Conservation (phyloP, 352 stramenopile genomes). For the Pythium folliculosum region DNA sequence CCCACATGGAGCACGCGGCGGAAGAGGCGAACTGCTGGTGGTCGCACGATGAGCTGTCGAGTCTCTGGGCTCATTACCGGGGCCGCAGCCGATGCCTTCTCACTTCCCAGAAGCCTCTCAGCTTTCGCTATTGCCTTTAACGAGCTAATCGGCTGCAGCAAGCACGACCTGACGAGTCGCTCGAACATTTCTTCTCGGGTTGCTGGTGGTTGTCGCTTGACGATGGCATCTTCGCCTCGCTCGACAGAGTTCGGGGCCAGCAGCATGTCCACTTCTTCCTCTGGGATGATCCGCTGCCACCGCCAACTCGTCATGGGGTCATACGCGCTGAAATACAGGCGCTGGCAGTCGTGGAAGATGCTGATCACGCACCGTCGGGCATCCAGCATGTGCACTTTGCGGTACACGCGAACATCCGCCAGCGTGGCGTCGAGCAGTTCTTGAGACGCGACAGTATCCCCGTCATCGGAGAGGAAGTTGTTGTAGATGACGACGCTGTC, state of each 20-base stretch:
- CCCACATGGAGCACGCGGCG: slow-evolving; percentile 46
- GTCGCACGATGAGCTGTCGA: slow-evolving; percentile 47
- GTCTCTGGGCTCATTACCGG: not conserved
- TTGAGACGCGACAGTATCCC: slow-evolving; percentile 32
- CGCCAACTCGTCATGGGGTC: slow-evolving; percentile 47
- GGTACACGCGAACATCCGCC: slow-evolving; percentile 64
- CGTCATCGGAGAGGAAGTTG: slow-evolving; percentile 29
- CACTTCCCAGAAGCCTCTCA: not conserved
- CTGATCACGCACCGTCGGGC: slow-evolving; percentile 55
- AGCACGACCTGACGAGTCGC: slow-evolving; percentile 54
- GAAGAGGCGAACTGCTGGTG: slow-evolving; percentile 52
- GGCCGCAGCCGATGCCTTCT: not conserved
- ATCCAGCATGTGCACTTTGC: slow-evolving; percentile 46
- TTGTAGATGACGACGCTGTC: slow-evolving; percentile 58
- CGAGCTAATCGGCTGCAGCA: slow-evolving; percentile 37
- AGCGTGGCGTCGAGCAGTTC: slow-evolving; percentile 68
- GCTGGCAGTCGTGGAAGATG: slow-evolving; percentile 71
- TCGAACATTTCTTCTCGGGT: slow-evolving; percentile 64
- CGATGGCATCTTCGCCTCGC: slow-evolving; percentile 25
- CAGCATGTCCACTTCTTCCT: slow-evolving; percentile 59
- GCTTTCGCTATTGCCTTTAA: not conserved
- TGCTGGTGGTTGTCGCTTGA: slow-evolving; percentile 40
- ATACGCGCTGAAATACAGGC: slow-evolving; percentile 71
- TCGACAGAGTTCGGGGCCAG: slow-evolving; percentile 69
- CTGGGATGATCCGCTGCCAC: slow-evolving; percentile 56